Evolutionary conservation across 2,329 filamentous ascomycete genomes (phyloP).

Genomic region (Hypoxylon sp.): DNA sequence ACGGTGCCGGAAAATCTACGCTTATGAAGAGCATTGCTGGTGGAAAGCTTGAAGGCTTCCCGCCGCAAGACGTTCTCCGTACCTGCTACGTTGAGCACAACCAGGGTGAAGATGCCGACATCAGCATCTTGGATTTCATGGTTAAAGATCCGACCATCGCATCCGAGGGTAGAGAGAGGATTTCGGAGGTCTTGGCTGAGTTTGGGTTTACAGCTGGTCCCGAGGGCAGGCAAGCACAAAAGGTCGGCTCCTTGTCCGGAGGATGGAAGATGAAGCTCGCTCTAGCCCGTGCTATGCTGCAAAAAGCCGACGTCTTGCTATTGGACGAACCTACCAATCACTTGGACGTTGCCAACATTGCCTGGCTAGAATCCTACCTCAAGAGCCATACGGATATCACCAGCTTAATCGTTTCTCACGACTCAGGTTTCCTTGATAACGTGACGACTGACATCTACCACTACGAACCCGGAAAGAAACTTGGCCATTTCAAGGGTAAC

Average conservation of each 20-base stretch:
- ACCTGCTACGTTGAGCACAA: slow-evolving; percentile 99
- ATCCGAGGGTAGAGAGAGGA: slow-evolving; percentile 81
- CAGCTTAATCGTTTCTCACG: slow-evolving; percentile 97
- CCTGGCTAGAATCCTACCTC: slow-evolving; percentile 95
- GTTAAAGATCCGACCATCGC: slow-evolving; percentile 88
- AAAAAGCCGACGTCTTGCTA: slow-evolving; percentile 94
- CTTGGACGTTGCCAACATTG: slow-evolving; percentile 94
- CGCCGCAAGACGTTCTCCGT: slow-evolving; percentile 87
- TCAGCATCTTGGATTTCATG: slow-evolving; percentile 94
- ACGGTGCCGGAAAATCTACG: slow-evolving; percentile 98
- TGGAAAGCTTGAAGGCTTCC: slow-evolving; percentile 97
- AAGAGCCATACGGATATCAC: slow-evolving; percentile 97
- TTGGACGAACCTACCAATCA: slow-evolving; percentile 99
- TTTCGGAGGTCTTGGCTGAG: slow-evolving; percentile 84
- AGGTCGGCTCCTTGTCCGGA: slow-evolving; percentile 93
- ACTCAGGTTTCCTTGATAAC: slow-evolving; percentile 95
- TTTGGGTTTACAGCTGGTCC: slow-evolving; percentile 94
- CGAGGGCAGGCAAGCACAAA: slow-evolving; percentile 87
- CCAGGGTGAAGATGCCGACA: slow-evolving; percentile 96
- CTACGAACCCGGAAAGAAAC: slow-evolving; percentile 95
- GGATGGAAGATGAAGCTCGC: slow-evolving; percentile 99
- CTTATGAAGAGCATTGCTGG: slow-evolving; percentile 96
- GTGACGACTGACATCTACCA: slow-evolving; percentile 99
- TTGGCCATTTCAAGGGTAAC: slow-evolving; percentile 87
- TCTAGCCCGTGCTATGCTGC: slow-evolving; percentile 93